Evolutionary conservation across 2,329 filamentous ascomycete genomes (phyloP), one percentile per base, ranked within the genome.

Genomic region (Colletotrichum tanaceti): DNA sequence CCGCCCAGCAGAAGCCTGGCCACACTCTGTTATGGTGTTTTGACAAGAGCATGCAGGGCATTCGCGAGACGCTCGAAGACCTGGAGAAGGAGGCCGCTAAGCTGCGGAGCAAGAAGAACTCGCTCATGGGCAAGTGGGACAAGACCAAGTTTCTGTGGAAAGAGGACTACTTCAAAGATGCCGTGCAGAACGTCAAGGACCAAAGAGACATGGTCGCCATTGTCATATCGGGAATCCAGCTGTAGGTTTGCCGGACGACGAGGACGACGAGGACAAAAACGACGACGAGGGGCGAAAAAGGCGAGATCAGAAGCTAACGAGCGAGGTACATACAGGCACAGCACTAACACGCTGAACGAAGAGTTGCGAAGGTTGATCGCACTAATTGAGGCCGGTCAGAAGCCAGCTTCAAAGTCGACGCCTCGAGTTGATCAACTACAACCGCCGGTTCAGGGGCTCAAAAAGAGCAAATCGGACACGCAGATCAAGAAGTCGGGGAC

Each of bases 71-170:
- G 22, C 53, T 68, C 18, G 49, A 20, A 20, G 24, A 32, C 2
- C 20, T 68, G 22, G 38, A 60, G n/a, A 43, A 35, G 32, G 49
- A 66, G 55, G 52, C 49, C 20, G 32, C 24, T 18, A 46, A 49
- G 35, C 6, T 68, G n/a, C 46, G 39, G 24, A 52, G 54, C n/a
- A 57, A 47, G 28, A 63, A 43, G 4, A 24, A 47, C 18, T 55
- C 39, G 14, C 39, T 43, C n/a, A 55, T 58, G 49, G 60, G 60
- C 9, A 63, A 46, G 60, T 63, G 60, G 60, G 60, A 63, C n/a
- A 63, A 57, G 60, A 38, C 60, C 7, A 63, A 63, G 22, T 63
- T 63, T 43, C 2, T 63, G 24, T 63, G 60, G 60, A 63, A 38
- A 5, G 47, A 65, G 16, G 61, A 65, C 11, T 38, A 16, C 0